Evolutionary conservation across 2,329 filamentous ascomycete species (phyloP).

Genomic region (Phaeosphaeria sp.): DNA sequence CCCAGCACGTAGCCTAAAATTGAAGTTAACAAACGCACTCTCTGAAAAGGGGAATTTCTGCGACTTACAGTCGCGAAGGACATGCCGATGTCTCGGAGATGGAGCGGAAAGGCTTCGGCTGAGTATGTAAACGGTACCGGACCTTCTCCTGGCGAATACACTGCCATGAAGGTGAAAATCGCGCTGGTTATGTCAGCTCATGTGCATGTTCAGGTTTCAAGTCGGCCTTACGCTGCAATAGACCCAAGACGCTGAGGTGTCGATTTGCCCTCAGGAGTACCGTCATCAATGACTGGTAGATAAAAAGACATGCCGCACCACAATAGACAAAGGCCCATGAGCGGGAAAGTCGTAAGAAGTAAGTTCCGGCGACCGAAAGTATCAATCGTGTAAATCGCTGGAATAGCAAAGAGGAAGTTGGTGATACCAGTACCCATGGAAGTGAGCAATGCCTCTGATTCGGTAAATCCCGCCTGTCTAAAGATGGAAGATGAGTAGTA

Average conservation of each 20-base stretch:
- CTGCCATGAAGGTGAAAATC: constrained; percentile 60
- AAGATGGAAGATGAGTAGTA: constrained; percentile 40
- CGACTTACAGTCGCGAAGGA: constrained; percentile 47
- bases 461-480: constrained; percentile 42
- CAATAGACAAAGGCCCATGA: constrained; percentile 52
- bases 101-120: constrained; percentile 54
- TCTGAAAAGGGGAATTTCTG: too few species aligned
- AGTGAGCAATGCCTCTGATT: constrained; percentile 44
- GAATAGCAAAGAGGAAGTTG: constrained; percentile 55
- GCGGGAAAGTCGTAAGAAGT: constrained; percentile 54
- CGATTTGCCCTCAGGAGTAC: constrained; percentile 2
- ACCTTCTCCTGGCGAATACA: constrained; percentile 43
- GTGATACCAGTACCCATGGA: constrained; percentile 55
- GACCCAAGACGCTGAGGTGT: constrained; percentile 34
- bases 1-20: constrained; percentile 59
- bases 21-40: too few species aligned
- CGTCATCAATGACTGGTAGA: constrained; percentile 21
- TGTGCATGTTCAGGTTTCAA: not conserved
- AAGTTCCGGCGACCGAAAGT: constrained; percentile 53
- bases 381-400: constrained; percentile 53
- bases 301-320: constrained; percentile 39
- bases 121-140: constrained; percentile 47
- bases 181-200: constrained; percentile 15
- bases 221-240: constrained; percentile 34
- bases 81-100: constrained; percentile 52